Evolutionary conservation across 108 stramenopile species (phyloP), one percentile per base, ranked within the genome.

Genomic region (Mayamaea pseudoterrestris): DNA sequence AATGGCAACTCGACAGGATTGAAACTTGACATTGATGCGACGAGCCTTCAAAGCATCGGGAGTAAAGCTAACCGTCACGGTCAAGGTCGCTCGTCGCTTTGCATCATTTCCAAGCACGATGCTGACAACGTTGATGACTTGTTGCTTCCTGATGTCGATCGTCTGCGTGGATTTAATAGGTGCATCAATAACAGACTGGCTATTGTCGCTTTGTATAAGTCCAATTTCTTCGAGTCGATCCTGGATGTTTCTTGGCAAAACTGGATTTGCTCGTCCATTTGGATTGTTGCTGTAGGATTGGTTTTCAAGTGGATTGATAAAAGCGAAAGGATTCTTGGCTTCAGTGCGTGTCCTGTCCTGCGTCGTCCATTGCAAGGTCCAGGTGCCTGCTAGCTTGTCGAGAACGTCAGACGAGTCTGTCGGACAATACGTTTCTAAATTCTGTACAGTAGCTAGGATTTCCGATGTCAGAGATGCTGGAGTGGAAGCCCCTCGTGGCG

Each of bases 221-320:
- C 85, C 85, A 41, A 77, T 59, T 3, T 58, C 52, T 53, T 88
- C 85, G 31, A 88, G 49, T 7, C 47, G 46, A 47, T 88, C 69
- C 53, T 88, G 80, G 5, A 83, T 50, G 24, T 49, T 47, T 39
- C 68, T 65, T 28, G 78, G 76, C 14, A 76, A 36, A 16, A 88
- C 37, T 22, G 85, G 85, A 55, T 83, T 80, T 24, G 74, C 62
- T 44, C 80, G 47, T 30, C 77, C 71, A 6, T 14, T 20, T 21
- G 78, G 76, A 55, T 83, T 83, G 53, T 80, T 83, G 61, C 70
- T 74, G 61, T 88, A 88, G 20, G 78, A 67, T 64, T 88, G 85
- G 55, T 88, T 83, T 60, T 88, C 85, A 11, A 88, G 35, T 17
- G 85, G 85, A 56, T 76, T 83, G 34, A 83, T 75, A 66, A 65